Base-by-base conservation (phyloP, 2,329 filamentous ascomycete genomes). In the Colletotrichum spaethianum region DNA sequence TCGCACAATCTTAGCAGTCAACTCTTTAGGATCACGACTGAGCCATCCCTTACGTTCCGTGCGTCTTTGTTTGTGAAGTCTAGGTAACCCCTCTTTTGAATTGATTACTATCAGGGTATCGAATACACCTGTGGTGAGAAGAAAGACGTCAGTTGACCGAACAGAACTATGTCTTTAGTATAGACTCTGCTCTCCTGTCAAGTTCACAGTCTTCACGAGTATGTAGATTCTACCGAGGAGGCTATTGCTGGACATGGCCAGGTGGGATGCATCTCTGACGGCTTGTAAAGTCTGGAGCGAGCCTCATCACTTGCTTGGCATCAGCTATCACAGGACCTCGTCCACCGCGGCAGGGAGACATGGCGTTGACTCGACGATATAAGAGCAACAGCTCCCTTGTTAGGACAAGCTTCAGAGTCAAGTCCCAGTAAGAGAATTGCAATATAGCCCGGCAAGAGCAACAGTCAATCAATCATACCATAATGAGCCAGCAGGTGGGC, bases 1-100 rank as follows among this genome's bases (percentile, higher is more conserved):
- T 46, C 33, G 31, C 9, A 26, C 52, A 12, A 33, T n/a, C 2
- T 4, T 20, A 28, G 44, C 5, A n/a, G 33, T 26, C 12, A 14
- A 52, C 23, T 52, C 60, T 40, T 38, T 14, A 38, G 23, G 46
- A 23, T 52, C 33, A 12, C 26, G 23, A 28, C 28, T 5, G 14
- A 9, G 1, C 31, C 14, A 63, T 63, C 60, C 60, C 60, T 63
- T 63, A 40, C 60, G 60, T 52, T 52, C 60, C 60, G 42, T 28
- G 23, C 8, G 26, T 38, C 46, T n/a, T 52, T 63, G 60, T 52
- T 38, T 48, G 16, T 50, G 14, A 11, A 31, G 16, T 26, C 44
- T 52, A 36, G 23, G 18, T 48, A 40, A 52, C 44, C 44, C 60
- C 44, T 62, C 44, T 62, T 38, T 18, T 36, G 55, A 28, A 14